Conservation (phyloP, 345 rosid genomes). For the Gossypium herbaceum region DNA sequence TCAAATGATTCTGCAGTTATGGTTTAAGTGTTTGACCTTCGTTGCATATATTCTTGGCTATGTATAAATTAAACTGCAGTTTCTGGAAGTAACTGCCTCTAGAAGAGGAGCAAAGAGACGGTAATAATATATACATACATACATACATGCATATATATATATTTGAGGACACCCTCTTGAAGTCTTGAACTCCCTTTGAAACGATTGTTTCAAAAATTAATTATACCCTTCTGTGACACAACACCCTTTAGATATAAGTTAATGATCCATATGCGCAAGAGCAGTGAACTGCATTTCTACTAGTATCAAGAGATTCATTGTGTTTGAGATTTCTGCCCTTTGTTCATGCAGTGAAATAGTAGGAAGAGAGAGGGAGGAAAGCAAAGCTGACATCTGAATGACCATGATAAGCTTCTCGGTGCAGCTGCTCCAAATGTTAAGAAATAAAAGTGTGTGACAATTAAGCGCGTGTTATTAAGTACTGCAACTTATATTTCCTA, state of each 20-base stretch:
- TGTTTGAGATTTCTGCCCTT: neutral
- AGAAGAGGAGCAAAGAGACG: conserved; percentile 29
- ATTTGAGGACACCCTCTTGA: too few relatives aligned
- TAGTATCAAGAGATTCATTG: neutral
- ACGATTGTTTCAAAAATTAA: conserved; percentile 19
- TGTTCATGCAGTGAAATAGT: conserved; percentile 8
- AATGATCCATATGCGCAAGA: neutral
- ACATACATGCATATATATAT: too few relatives aligned
- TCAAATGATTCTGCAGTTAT: neutral
- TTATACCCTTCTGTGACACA: conserved; percentile 28
- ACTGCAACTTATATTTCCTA: neutral
- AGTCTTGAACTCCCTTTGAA: conserved; percentile 31
- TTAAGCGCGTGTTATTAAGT: too few relatives aligned
- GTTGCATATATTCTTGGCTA: neutral
- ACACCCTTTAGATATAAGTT: neutral
- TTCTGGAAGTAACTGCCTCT: conserved; percentile 14
- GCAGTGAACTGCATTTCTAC: neutral
- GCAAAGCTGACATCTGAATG: neutral
- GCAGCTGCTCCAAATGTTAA: neutral
- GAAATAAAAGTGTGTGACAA: neutral
- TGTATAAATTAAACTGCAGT: neutral
- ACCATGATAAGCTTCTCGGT: neutral
- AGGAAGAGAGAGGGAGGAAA: neutral
- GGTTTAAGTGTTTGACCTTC: neutral
- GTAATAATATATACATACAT: neutral